Evolutionary conservation across 2,329 filamentous ascomycete genomes (phyloP), one percentile per base, ranked within the genome.

Genomic region (Thermomyces lanuginosus): DNA sequence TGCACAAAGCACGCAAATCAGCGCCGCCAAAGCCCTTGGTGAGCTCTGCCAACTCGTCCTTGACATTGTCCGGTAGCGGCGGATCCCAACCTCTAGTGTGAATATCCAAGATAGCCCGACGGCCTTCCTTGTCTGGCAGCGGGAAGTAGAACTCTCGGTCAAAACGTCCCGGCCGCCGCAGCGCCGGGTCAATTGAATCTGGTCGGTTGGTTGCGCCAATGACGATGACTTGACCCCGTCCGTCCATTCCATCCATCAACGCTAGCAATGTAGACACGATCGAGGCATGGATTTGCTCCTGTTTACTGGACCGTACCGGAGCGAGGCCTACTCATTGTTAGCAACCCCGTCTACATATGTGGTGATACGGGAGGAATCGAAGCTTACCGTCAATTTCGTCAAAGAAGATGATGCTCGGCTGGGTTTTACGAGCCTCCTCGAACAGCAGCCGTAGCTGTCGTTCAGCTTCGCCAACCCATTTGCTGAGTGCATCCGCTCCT

Each of bases 371-470:
- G 27, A 28, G 11, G 22, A 10, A 11, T 10, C 5, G 28, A 10
- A 17, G 30, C 50, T 45, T 42, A 61, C 89, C 89, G 56, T 98
- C 89, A 40, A 98, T 98, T 52, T 98, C 89, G 49, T 98, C 89
- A 42, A 98, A 95, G 61, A 98, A 98, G 51, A 98, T 98, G 53
- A 98, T 98, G 51, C 86, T 95, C 0, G 89, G 89, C 45, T 98
- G 89, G 1, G 78, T 95, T 50, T 83, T 89, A 35, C 86, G 70
- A 9, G 89, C 89, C 54, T 98, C 89, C 43, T 95, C 89, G 38
- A 98, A 98, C 4, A 98, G 65, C 31, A 95, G 60, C 23, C 89
- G 75, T 28, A 98, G 69, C 49, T 98, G 89, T 54, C 86, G 77
- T 56, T 98, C 89, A 6, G 91, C 89, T 55, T 98, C 89, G 47